These are phyloP conservation scores for Adansonia rubrostipa DNA, from an alignment of 441 rosid species.

Conservation along the genomic window DNA sequence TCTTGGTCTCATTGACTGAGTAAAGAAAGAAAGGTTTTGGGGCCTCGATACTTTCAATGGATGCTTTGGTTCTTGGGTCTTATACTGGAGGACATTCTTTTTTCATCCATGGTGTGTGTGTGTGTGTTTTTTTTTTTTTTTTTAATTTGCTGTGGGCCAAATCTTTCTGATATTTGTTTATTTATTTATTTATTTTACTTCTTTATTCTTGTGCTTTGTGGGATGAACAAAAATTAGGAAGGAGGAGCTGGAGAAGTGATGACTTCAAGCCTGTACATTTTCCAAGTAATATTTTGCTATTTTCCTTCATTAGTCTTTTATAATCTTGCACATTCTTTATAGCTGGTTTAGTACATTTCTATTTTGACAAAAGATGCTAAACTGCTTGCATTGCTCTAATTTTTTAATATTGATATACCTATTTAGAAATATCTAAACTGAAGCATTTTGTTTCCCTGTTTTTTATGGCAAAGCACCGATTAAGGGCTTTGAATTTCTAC, in stretches of 20 bases:
- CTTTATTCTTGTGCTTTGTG: slow-evolving; percentile 24
- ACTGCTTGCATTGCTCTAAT: neutral
- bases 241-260: slow-evolving; percentile 37
- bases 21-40: neutral
- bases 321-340: neutral
- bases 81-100: slow-evolving; percentile 36
- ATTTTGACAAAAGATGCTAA: neutral
- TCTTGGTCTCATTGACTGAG: neutral
- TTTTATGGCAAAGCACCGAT: neutral
- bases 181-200: neutral
- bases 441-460: neutral
- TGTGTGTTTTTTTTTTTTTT: slow-evolving; percentile 3
- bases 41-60: slow-evolving; percentile 48
- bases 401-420: neutral
- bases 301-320: neutral
- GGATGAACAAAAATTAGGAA: slow-evolving; percentile 33
- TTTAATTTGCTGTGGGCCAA: too few species aligned
- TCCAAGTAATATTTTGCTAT: slow-evolving; percentile 28
- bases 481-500: neutral
- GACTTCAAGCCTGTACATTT: slow-evolving; percentile 34
- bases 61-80: slow-evolving; percentile 52
- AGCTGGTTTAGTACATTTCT: neutral
- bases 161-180: neutral
- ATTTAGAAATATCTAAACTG: neutral
- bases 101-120: slow-evolving; percentile 46